Conservation (phyloP, 306 rosid genomes). For the Gleditsia sinensis region DNA sequence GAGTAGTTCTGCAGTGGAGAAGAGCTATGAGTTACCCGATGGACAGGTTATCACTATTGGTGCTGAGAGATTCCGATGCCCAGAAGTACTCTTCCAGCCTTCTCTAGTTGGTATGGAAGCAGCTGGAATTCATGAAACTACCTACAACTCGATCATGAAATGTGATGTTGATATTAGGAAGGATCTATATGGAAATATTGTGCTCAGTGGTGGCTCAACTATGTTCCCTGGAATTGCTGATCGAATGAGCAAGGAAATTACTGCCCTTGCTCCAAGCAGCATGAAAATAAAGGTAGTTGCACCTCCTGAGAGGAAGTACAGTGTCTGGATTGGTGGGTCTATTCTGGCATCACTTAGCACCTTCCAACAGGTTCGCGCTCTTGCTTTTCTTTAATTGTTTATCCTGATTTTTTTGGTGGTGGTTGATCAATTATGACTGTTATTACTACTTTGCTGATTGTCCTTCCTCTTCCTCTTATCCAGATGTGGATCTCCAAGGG, state of each 20-base stretch:
- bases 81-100: constrained; percentile 62
- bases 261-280: constrained; percentile 62
- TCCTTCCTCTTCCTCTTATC: neutral
- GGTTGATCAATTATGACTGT: neutral
- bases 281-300: constrained; percentile 62
- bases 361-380: constrained; percentile 47
- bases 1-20: constrained; percentile 53
- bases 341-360: constrained; percentile 59
- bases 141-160: constrained; percentile 60
- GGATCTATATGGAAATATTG: constrained; percentile 55
- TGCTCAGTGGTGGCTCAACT: constrained; percentile 57
- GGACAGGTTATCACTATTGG: constrained; percentile 61
- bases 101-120: constrained; percentile 61
- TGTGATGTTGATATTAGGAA: constrained; percentile 62
- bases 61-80: constrained; percentile 63
- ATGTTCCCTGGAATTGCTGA: constrained; percentile 65
- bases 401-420: neutral
- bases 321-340: constrained; percentile 67
- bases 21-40: constrained; percentile 56
- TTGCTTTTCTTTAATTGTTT: neutral
- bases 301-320: constrained; percentile 58
- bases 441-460: neutral
- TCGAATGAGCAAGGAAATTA: constrained; percentile 62
- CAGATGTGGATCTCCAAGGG: constrained; percentile 63
- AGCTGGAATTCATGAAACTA: constrained; percentile 57